Evolutionary conservation across 805 yeast genomes (phyloP).

Genomic region (Candida silvatica): DNA sequence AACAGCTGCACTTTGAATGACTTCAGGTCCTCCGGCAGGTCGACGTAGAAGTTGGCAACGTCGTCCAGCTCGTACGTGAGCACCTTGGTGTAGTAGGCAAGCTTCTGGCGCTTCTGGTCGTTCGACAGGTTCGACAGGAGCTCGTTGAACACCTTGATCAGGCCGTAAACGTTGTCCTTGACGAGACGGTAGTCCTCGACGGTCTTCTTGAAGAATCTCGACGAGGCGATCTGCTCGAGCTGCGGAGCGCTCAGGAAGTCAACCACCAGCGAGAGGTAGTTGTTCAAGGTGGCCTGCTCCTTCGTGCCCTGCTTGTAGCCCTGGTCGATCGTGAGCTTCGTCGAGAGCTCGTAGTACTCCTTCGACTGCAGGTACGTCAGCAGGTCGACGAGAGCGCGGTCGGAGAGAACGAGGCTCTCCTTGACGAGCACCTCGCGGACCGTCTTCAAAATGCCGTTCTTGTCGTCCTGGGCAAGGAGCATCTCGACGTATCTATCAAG

Average conservation of each 20-base stretch:
- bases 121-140: constrained; percentile 3
- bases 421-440: constrained; percentile 23
- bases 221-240: constrained; percentile 10
- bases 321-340: constrained; percentile 21
- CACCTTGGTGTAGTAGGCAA: constrained; percentile 21
- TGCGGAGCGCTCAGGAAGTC: constrained; percentile 19
- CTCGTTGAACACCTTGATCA: constrained; percentile 19
- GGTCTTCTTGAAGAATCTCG: constrained; percentile 19
- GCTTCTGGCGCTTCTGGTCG: constrained; percentile 12
- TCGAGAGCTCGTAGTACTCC: constrained; percentile 13
- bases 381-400: constrained; percentile 15
- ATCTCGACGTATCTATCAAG: constrained; percentile 16
- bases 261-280: constrained; percentile 22
- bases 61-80: constrained; percentile 26
- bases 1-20: constrained; percentile 15
- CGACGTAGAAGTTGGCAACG: constrained; percentile 25
- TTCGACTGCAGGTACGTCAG: constrained; percentile 16
- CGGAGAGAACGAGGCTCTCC: constrained; percentile 17
- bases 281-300: constrained; percentile 14
- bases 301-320: constrained; percentile 19
- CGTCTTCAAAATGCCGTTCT: constrained; percentile 17
- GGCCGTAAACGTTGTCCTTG: constrained; percentile 27
- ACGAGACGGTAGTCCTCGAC: constrained; percentile 26
- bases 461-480: constrained; percentile 13
- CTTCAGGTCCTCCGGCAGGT: constrained; percentile 22